Base-by-base conservation (phyloP, 306 rosid genomes). In the Amphicarpaea edgeworthii region DNA sequence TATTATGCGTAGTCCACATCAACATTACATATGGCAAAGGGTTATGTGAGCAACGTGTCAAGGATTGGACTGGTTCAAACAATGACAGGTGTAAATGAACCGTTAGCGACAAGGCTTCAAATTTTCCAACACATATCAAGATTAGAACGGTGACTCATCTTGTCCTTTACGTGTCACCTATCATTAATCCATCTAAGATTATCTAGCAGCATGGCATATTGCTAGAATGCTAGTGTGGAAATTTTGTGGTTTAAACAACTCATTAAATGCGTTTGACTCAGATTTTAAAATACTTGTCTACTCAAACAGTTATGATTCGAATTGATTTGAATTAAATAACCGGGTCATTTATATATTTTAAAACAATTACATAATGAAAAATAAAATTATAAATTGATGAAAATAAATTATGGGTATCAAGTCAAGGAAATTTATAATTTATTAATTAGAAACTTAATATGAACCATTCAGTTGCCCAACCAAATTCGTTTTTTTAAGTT, bases 1-100 rank as follows among this genome's bases (percentile, higher is more conserved):
- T 24, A 24, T n/a, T n/a, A n/a, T n/a, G 5, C 32, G 8, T 64
- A 34, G 63, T 66, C 64, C 57, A 32, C 74, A 38, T 67, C 64
- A 38, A 34, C 50, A 37, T 37, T 14, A 82, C 82, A 82, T 17
- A 24, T 82, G 79, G 79, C 76, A 64, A 47, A 28, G 40, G 14
- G 14, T 0, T 41, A 24, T 4, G 19, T 26, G 60, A 58, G 32
- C 53, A 65, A 15, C 79, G 71, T 82, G 75, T 14, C 45, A 57
- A 3, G 58, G 24, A 32, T 46, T 23, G 2, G 19, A 63, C 50
- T 43, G 59, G 28, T 49, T 65, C 41, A 20, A 34, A 64, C 34
- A 15, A 71, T 20, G 82, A 72, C 79, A 77, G 20, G 54, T 77
- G 85, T 66, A 23, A 19, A 50, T 11, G 30, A 55, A 49, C 8